phyloP scores from a whole-genome alignment of 139 green algal species.

The Closterium sp. region DNA sequence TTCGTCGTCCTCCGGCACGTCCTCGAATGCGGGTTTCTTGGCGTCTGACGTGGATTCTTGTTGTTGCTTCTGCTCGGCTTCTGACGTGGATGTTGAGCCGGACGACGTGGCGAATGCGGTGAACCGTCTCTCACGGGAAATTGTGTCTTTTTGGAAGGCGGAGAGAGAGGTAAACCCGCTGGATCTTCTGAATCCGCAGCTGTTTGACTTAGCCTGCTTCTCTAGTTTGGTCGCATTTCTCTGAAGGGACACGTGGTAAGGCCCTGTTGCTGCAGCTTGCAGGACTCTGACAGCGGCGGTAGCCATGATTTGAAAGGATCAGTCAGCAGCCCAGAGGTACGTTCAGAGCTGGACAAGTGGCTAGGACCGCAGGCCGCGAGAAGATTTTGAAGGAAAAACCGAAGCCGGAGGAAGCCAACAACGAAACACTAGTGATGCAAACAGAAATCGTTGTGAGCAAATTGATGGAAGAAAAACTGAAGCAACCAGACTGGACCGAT shows the following conservation, averaged over 20 bases:
- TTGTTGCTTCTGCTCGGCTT: neutral
- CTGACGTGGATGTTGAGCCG: neutral
- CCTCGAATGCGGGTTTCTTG: neutral
- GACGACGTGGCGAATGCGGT: neutral
- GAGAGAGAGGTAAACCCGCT: neutral
- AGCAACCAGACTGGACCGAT: neutral
- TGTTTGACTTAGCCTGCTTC: neutral
- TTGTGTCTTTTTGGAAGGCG: neutral
- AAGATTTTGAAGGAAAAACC: no score
- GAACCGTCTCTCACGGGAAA: neutral
- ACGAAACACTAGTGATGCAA: neutral
- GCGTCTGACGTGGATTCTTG: neutral
- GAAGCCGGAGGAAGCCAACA: neutral
- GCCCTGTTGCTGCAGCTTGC: neutral
- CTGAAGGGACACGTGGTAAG: neutral
- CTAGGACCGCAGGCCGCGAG: no score
- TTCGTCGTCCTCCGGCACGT: constrained; percentile 5
- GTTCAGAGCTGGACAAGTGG: neutral
- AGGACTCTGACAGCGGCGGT: neutral
- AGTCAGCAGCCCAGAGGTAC: neutral
- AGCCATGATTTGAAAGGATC: neutral
- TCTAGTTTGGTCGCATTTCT: neutral
- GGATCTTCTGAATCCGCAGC: neutral
- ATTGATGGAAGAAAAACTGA: neutral
- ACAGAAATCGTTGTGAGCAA: no score